Conservation (phyloP, 2,329 filamentous ascomycete genomes). For the Fusarium circinatum region DNA sequence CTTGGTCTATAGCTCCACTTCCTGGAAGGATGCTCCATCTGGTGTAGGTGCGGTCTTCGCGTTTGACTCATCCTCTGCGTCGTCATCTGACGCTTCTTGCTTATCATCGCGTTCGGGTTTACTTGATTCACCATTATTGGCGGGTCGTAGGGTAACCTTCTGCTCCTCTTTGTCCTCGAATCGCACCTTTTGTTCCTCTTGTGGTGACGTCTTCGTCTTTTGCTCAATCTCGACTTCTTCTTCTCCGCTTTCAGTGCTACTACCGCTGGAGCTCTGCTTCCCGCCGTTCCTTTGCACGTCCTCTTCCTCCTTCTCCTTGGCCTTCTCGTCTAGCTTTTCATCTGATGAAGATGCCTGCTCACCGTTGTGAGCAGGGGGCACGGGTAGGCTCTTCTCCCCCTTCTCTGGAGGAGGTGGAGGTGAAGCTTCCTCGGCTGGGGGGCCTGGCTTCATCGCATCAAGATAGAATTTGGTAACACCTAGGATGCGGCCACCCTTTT, state of each 20-base stretch:
- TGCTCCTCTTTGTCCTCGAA: constrained; percentile 66
- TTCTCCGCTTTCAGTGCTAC: constrained; percentile 38
- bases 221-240: constrained; percentile 48
- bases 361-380: constrained; percentile 38
- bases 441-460: constrained; percentile 72
- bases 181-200: constrained; percentile 66
- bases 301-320: constrained; percentile 37
- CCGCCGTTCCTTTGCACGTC: constrained; percentile 34
- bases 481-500: constrained; percentile 89
- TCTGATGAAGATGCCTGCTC: constrained; percentile 40
- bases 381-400: constrained; percentile 46
- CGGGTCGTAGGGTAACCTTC: constrained; percentile 61
- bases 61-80: constrained; percentile 48
- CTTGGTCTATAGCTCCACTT: constrained; percentile 64
- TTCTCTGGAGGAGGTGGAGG: constrained; percentile 48
- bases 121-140: constrained; percentile 44
- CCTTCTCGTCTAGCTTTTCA: constrained; percentile 45
- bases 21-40: constrained; percentile 70
- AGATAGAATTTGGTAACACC: constrained; percentile 97
- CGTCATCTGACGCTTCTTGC: constrained; percentile 48
- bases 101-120: constrained; percentile 47
- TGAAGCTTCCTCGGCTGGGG: constrained; percentile 50
- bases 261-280: constrained; percentile 31
- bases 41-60: constrained; percentile 59
- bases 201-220: constrained; percentile 47